Percentiles rank a stretch among this genome's conserved stretches.
phyloP scores from a whole-genome alignment of 2,329 filamentous ascomycete species.

The Ceratocystiopsis brevicomis region DNA sequence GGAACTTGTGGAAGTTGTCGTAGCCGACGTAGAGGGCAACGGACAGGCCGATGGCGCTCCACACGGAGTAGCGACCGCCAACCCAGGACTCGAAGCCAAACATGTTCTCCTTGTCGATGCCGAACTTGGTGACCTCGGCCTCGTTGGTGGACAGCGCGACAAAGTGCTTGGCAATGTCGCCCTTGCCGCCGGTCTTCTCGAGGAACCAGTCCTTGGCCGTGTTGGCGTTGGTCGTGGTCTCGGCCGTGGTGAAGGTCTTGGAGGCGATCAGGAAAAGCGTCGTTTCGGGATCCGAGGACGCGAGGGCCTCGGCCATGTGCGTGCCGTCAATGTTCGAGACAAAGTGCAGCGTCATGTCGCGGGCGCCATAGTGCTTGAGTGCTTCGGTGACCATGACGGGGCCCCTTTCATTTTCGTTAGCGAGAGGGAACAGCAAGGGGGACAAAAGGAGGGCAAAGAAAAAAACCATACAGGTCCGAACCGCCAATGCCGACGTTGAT shows the following conservation, averaged over 20 bases:
- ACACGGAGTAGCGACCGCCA: constrained; percentile 93
- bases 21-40: constrained; percentile 89
- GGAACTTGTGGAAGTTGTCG: constrained; percentile 95
- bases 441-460: not conserved
- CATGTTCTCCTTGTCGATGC: constrained; percentile 98
- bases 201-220: constrained; percentile 96
- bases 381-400: constrained; percentile 99
- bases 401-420: constrained; percentile 39
- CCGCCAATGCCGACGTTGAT: constrained; percentile 97
- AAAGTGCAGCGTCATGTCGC: constrained; percentile 80
- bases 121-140: constrained; percentile 89
- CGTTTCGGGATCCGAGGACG: constrained; percentile 79
- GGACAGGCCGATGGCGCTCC: constrained; percentile 93
- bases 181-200: constrained; percentile 54
- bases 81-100: constrained; percentile 99
- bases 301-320: constrained; percentile 86
- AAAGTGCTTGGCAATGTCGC: constrained; percentile 94
- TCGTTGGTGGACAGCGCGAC: constrained; percentile 95
- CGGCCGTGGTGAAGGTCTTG: constrained; percentile 98
- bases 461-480: constrained; percentile 65
- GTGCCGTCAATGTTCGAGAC: constrained; percentile 99
- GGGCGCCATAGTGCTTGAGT: constrained; percentile 80
- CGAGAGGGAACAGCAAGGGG: not conserved
- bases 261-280: constrained; percentile 97
- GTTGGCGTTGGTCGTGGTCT: constrained; percentile 94